Evolutionary conservation across 2,329 filamentous ascomycete species (phyloP).

Genomic region (Allantophomopsis lycopodina): DNA sequence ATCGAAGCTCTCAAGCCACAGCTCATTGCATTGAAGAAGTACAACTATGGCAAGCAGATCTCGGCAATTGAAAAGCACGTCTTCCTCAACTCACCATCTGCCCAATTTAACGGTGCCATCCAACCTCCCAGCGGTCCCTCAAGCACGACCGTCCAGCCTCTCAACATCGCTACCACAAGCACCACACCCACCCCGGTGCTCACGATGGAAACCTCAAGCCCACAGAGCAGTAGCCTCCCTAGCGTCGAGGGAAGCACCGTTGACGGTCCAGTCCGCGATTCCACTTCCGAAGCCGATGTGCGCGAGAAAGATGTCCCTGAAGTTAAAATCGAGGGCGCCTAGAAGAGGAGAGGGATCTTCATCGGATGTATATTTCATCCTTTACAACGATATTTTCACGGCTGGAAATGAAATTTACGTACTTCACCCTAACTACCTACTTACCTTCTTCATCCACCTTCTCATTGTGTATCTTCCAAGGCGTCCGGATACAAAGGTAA

Average conservation of each 20-base stretch:
- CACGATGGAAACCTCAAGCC: constrained; percentile 56
- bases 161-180: constrained; percentile 31
- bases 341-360: background rate
- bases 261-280: constrained; percentile 12
- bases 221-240: constrained; percentile 50
- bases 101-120: constrained; percentile 4
- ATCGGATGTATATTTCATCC: no score
- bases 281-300: background rate
- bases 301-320: background rate
- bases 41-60: constrained; percentile 52
- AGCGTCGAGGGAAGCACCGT: constrained; percentile 44
- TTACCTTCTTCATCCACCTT: no score
- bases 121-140: constrained; percentile 7
- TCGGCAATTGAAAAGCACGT: constrained; percentile 47
- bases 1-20: constrained; percentile 50
- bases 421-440: no score
- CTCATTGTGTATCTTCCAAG: no score
- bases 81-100: constrained; percentile 7
- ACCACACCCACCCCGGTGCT: constrained; percentile 50
- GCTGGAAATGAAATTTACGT: no score
- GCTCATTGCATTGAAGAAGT: constrained; percentile 47
- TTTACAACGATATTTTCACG: no score
- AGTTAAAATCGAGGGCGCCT: background rate
- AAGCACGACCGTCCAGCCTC: constrained; percentile 14
- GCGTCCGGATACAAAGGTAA: no score